Evolutionary conservation across 805 yeast genomes (phyloP).

Genomic region (Yamadazyma phyllophila): DNA sequence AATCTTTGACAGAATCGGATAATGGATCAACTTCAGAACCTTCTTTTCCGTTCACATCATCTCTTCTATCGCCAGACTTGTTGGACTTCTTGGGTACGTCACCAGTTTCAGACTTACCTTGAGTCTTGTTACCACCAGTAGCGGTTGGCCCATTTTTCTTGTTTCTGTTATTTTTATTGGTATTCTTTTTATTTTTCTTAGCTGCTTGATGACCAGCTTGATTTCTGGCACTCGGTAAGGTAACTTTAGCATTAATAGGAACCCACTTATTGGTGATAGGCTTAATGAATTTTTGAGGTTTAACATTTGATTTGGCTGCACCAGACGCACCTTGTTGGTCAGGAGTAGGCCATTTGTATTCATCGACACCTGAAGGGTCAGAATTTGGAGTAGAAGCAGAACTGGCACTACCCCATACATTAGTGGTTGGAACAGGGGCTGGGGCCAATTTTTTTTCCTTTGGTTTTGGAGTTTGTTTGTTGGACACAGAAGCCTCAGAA

Average conservation of each 20-base stretch:
- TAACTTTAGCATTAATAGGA: conserved; percentile 43
- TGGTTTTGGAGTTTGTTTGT: conserved; percentile 20
- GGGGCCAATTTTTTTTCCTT: conserved; percentile 33
- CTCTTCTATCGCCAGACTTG: conserved; percentile 1
- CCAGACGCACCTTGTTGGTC: conserved; percentile 20
- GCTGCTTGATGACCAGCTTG: conserved; percentile 18
- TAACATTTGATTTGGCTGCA: conserved; percentile 13
- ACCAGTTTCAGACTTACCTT: conserved; percentile 3
- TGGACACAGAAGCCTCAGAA: conserved; percentile 5
- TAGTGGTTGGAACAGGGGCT: conserved; percentile 44
- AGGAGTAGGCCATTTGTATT: conserved; percentile 45
- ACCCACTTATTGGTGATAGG: conserved; percentile 46
- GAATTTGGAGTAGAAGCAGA: neutral
- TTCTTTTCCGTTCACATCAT: neutral
- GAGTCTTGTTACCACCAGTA: neutral
- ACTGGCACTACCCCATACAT: conserved; percentile 37
- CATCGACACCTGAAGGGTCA: conserved; percentile 30
- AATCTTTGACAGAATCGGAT: conserved; percentile 8
- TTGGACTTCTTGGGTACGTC: neutral
- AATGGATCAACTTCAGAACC: conserved; percentile 7
- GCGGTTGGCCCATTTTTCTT: conserved; percentile 5
- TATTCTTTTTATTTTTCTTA: conserved; percentile 19
- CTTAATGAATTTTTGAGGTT: conserved; percentile 36
- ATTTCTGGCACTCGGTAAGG: conserved; percentile 35
- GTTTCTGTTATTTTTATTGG: conserved; percentile 24